A percentile compares a stretch with the other conserved stretches of the same genome.
Evolutionary conservation across 345 rosid genomes (phyloP).

Genomic region (Eucalyptus guilfoylei): DNA sequence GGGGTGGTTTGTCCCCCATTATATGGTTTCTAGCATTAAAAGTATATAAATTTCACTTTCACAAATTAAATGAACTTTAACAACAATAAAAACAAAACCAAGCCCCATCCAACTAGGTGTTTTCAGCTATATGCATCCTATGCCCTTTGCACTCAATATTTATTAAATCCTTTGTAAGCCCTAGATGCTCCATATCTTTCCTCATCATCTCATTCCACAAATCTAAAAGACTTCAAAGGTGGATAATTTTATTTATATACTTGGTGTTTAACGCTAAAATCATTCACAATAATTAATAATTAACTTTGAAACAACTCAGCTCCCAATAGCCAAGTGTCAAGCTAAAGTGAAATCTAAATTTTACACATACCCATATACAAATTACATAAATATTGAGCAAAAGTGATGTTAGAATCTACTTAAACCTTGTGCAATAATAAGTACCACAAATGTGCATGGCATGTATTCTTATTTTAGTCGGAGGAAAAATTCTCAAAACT

Average conservation of each 20-base stretch:
- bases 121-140: not conserved
- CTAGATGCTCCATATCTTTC: not conserved
- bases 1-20: not conserved
- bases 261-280: not conserved
- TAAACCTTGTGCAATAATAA: not conserved
- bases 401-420: not conserved
- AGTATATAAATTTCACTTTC: not conserved
- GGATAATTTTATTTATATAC: not conserved
- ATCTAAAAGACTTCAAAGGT: not conserved
- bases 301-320: not conserved
- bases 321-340: not conserved
- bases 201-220: not conserved
- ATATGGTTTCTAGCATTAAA: not conserved
- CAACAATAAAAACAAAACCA: not conserved
- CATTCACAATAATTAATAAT: not conserved
- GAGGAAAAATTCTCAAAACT: not conserved
- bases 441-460: not conserved
- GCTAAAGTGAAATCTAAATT: not conserved
- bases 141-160: not conserved
- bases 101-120: not conserved
- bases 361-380: not conserved
- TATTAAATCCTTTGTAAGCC: not conserved
- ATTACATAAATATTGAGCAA: not conserved
- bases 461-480: not conserved
- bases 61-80: not conserved